phyloP scores from a whole-genome alignment of 768 basidiomycete genomes.

The Auriculariales sp. region DNA sequence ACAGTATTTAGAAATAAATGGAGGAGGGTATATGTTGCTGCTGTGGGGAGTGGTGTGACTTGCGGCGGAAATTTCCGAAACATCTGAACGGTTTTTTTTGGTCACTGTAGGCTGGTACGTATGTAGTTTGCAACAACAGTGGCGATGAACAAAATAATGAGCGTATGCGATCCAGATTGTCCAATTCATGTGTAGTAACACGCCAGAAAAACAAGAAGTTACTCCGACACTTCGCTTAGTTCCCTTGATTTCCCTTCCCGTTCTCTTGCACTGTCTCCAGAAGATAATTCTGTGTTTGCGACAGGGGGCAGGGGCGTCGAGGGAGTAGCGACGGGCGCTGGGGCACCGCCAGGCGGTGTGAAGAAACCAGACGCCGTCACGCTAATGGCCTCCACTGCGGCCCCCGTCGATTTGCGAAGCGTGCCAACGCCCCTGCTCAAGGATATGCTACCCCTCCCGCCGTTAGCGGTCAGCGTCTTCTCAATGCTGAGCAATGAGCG shows the following conservation, averaged over 20 bases:
- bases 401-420: conserved; percentile 44
- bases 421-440: conserved; percentile 29
- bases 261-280: no score
- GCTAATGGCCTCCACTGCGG: conserved; percentile 62
- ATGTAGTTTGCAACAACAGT: no score
- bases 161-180: background rate
- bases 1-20: no score
- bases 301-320: background rate
- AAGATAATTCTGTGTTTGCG: background rate
- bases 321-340: background rate
- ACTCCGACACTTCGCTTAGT: background rate
- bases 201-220: background rate
- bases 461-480: conserved; percentile 15
- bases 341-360: conserved; percentile 27
- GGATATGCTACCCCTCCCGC: conserved; percentile 8
- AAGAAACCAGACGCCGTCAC: conserved; percentile 74
- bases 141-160: no score
- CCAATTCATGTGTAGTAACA: background rate
- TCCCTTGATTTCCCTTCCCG: background rate
- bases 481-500: conserved; percentile 58
- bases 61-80: no score
- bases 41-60: no score
- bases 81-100: no score
- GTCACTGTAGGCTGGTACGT: no score
- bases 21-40: no score